Base-by-base conservation (phyloP, 2,329 filamentous ascomycete genomes). In the Colletotrichum musicola region DNA sequence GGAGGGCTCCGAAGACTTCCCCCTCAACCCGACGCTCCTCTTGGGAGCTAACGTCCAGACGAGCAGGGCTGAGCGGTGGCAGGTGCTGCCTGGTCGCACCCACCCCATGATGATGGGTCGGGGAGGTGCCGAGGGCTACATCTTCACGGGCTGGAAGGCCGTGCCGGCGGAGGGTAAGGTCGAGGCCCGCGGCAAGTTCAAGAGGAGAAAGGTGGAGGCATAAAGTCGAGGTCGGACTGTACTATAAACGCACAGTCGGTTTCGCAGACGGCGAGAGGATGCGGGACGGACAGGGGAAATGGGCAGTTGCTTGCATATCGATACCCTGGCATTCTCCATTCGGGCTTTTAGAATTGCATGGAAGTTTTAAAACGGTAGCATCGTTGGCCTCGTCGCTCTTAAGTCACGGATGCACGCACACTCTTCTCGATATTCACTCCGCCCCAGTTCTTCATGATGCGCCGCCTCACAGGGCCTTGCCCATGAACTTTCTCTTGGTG, bases 401-500 rank as follows among this genome's bases (percentile, higher is more conserved):
- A 68, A 62, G 59, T 54, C 59, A 62, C 59, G 54, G 50, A 54
- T 27, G 59, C 47, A 42, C 22, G 22, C 49, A 59, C 20, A 50
- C 35, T 60, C 44, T 42, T 35, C 18, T 44, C 6, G 40, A 25
- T 38, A 25, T 47, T 40, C 25, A 20, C 44, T 35, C 44, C n/a
- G 9, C 30, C 55, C 30, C n/a, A 4, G 46, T 49, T 5, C 12
- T 22, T 18, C 46, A 10, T 38, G 62, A 62, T 42, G 22, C 30
- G 54, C 35, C 22, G 38, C 55, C 35, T 80, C 85, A 95, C 82
- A 96, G 84, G 73, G 89, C 88, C 89, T 98, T 98, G 80, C 95
- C 95, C 96, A 99, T 98, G 79, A 99, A 99, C 89, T 98, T 98
- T 83, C 96, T 91, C 90, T 98, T 98, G 62, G 93, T 93, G 80